phyloP scores from a whole-genome alignment of 192 early-diverging fungal species.

The Podila clonocystis region DNA sequence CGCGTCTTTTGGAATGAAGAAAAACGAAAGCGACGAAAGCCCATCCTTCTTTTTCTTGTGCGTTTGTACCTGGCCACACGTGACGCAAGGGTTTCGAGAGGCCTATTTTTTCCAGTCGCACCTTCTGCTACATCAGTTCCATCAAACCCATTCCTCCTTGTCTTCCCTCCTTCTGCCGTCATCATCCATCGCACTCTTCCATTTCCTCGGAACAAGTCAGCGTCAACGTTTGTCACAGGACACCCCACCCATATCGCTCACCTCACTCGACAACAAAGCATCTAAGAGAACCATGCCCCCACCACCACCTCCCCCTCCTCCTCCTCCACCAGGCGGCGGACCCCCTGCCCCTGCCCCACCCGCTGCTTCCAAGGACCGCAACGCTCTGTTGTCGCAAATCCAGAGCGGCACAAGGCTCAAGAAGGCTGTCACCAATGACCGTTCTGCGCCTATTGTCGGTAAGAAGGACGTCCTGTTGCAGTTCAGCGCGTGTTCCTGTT shows the following conservation, averaged over 20 bases:
- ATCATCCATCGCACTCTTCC: too few species aligned
- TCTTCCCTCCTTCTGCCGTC: too few species aligned
- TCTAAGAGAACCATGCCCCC: slow-evolving; percentile 22
- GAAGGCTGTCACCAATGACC: slow-evolving; percentile 78
- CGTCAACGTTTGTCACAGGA: too few species aligned
- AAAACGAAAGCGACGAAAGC: neutral
- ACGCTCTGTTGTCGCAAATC: slow-evolving; percentile 75
- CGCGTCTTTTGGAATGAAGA: neutral
- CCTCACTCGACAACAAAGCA: neutral
- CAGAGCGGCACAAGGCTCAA: slow-evolving; percentile 75
- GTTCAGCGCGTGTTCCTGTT: neutral
- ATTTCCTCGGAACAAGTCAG: too few species aligned
- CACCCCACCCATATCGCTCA: neutral
- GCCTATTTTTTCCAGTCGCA: too few species aligned
- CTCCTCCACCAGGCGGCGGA: slow-evolving; percentile 50
- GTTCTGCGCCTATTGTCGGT: slow-evolving; percentile 67
- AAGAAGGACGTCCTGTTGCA: slow-evolving; percentile 3
- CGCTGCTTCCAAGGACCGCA: slow-evolving; percentile 49
- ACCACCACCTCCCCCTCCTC: slow-evolving; percentile 56
- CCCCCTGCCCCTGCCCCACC: slow-evolving; percentile 20
- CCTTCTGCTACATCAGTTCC: too few species aligned
- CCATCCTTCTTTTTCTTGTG: too few species aligned
- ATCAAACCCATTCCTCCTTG: too few species aligned
- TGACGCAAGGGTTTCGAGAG: too few species aligned
- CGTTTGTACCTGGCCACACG: too few species aligned